Percentiles rank a stretch among this genome's conserved stretches.
Conservation (phyloP, 2,329 filamentous ascomycete genomes). For the Penicillium thymicola region DNA sequence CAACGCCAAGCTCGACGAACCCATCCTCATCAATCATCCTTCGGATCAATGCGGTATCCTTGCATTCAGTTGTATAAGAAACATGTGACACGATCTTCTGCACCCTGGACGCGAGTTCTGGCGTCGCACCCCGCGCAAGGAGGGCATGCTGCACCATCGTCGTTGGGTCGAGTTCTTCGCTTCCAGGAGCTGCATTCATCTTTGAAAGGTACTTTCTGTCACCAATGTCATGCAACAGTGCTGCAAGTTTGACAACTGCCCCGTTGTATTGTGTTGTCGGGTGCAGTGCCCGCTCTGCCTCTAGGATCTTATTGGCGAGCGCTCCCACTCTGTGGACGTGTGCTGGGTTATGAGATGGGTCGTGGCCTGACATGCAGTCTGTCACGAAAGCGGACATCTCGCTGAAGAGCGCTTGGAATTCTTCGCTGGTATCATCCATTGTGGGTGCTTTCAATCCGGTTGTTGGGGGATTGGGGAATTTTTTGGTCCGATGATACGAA, state of each 20-base stretch:
- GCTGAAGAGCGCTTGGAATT: conserved; percentile 49
- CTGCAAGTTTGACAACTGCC: conserved; percentile 63
- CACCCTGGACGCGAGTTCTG: conserved; percentile 61
- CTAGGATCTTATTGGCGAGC: conserved; percentile 66
- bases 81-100: conserved; percentile 73
- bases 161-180: conserved; percentile 26
- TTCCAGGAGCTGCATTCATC: conserved; percentile 21
- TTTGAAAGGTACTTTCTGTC: conserved; percentile 72
- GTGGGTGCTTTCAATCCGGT: not conserved
- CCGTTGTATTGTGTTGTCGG: conserved; percentile 46
- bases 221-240: conserved; percentile 82
- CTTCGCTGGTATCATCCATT: conserved; percentile 16
- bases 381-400: conserved; percentile 62
- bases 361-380: conserved; percentile 69
- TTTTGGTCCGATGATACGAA: not conserved
- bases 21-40: conserved; percentile 53
- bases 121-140: conserved; percentile 49
- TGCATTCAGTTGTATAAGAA: conserved; percentile 70
- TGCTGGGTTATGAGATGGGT: conserved; percentile 82
- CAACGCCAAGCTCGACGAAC: conserved; percentile 74
- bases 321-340: conserved; percentile 77
- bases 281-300: conserved; percentile 42
- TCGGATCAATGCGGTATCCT: conserved; percentile 59
- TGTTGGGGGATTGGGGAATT: not conserved
- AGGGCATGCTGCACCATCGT: conserved; percentile 31